phyloP scores from a whole-genome alignment of 441 rosid species.

The Bruguiera hainesii region DNA sequence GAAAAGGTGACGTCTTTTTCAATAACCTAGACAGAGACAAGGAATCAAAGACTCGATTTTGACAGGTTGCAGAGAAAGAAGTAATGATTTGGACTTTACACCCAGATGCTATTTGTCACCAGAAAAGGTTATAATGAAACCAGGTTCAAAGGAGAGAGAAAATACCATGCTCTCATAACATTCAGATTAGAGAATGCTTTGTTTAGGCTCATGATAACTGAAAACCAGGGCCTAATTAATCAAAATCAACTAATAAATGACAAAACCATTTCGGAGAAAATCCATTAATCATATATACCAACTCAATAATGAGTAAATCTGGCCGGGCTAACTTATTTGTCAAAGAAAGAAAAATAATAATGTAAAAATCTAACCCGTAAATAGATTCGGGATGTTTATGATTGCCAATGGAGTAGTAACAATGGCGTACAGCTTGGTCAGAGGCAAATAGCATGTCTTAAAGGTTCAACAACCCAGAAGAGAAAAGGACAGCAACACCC shows the following conservation, averaged over 20 bases:
- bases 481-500: constrained; percentile 23
- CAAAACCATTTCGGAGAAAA: constrained; percentile 13
- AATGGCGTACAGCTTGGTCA: constrained; percentile 34
- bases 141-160: constrained; percentile 1
- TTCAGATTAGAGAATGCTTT: constrained; percentile 18
- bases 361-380: constrained; percentile 14
- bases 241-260: constrained; percentile 20
- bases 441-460: constrained; percentile 11
- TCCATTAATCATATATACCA: constrained; percentile 8
- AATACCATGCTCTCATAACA: constrained; percentile 9
- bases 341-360: constrained; percentile 17
- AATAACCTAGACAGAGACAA: constrained; percentile 19
- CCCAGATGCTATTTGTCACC: constrained; percentile 17
- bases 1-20: constrained; percentile 20
- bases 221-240: constrained; percentile 11
- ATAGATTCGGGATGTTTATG: constrained; percentile 2
- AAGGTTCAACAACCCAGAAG: constrained; percentile 25
- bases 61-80: constrained; percentile 5
- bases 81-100: constrained; percentile 17
- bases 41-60: constrained; percentile 21
- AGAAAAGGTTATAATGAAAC: constrained; percentile 4
- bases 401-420: constrained; percentile 14
- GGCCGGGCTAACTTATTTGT: constrained; percentile 18
- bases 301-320: constrained; percentile 1
- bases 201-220: constrained; percentile 3